Evolutionary conservation across 2,329 filamentous ascomycete species (phyloP), one percentile per base, ranked within the genome.

Genomic region (Ceratocystis diversiconidia): DNA sequence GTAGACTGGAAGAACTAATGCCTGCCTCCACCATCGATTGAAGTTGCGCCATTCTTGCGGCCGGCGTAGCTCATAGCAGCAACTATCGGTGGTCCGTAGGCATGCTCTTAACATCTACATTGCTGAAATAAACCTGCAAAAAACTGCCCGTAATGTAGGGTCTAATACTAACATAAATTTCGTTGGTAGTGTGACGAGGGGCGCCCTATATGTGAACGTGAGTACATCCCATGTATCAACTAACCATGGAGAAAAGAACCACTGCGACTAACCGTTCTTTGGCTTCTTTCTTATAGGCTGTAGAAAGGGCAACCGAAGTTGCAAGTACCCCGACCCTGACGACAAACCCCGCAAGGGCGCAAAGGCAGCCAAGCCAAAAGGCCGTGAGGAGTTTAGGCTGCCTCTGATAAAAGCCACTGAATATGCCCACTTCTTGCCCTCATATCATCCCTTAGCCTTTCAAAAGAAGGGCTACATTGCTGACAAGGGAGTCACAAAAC

Each of bases 231-330:
- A 19, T 17, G 22, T 22, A n/a, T 57, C 52, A n/a, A 57, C 19
- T 30, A 57, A 57, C 12, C 5, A 30, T 22, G 3, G 6, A 12
- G 17, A n/a, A 10, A 46, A 28, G 22, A 30, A n/a, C n/a, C 6
- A 15, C 57, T 41, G 63, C 65, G 61, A 46, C 55, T 50, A 64
- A 43, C 64, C 63, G 65, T 55, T 62, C 19, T 15, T 55, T 48
- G 46, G 19, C 25, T 32, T 19, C n/a, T 32, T 46, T 55, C 10
- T 46, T 7, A 5, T 68, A 88, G 91, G 92, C 72, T 99, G 94
- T 75, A 87, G 85, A 70, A 99, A 97, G 76, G 94, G 92, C 62
- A 89, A 86, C 70, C 84, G 94, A 75, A 90, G 95, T 69, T 99
- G 94, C 74, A 80, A 88, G 67, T 99, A 96, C 73, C 92, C 94